Evolutionary conservation across 2,329 filamentous ascomycete genomes (phyloP).

Genomic region (Periconia sp.): DNA sequence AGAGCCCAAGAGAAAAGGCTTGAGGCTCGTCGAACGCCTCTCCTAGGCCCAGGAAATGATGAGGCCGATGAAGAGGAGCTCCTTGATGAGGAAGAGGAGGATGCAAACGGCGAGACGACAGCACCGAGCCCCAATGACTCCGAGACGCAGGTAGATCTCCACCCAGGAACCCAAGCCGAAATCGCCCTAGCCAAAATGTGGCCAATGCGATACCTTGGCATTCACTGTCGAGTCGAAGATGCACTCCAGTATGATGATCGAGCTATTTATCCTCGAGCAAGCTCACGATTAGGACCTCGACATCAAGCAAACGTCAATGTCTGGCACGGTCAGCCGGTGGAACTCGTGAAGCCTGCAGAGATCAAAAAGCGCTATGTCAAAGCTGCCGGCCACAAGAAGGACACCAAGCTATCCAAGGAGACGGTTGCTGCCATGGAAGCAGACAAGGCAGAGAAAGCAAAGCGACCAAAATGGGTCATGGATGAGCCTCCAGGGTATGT

Average conservation of each 20-base stretch:
- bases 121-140: constrained; percentile 53
- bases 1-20: constrained; percentile 92
- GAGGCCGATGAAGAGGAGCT: constrained; percentile 69
- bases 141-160: constrained; percentile 63
- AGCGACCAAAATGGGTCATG: constrained; percentile 89
- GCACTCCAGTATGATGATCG: constrained; percentile 96
- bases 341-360: constrained; percentile 87
- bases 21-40: constrained; percentile 86
- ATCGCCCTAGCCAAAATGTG: constrained; percentile 92
- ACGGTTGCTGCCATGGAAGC: constrained; percentile 78
- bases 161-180: constrained; percentile 78
- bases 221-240: constrained; percentile 94
- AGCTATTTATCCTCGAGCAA: constrained; percentile 89
- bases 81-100: constrained; percentile 74
- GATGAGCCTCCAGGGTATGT: constrained; percentile 90
- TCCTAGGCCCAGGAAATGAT: constrained; percentile 60
- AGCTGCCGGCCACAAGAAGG: constrained; percentile 70
- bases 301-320: constrained; percentile 86
- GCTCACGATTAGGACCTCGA: constrained; percentile 86
- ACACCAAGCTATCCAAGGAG: constrained; percentile 79
- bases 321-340: constrained; percentile 87
- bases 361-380: constrained; percentile 78
- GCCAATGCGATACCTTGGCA: constrained; percentile 94
- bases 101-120: constrained; percentile 67
- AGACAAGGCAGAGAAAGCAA: constrained; percentile 78